Evolutionary conservation across 345 rosid species (phyloP).

Genomic region (Limnanthes douglasii): DNA sequence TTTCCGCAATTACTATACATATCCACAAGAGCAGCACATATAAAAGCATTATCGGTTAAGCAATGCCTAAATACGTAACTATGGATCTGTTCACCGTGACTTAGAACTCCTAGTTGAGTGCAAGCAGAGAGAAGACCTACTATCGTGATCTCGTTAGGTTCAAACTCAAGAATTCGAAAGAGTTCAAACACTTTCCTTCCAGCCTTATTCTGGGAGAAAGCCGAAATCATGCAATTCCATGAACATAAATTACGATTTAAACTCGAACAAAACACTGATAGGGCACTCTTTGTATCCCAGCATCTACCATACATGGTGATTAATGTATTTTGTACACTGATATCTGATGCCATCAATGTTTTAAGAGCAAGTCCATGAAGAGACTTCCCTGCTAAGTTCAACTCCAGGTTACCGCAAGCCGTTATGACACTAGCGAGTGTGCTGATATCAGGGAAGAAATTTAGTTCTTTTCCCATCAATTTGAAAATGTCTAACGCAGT

Average conservation of each 20-base stretch:
- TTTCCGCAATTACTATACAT: constrained; percentile 44
- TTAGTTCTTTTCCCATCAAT: constrained; percentile 20
- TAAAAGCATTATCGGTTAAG: constrained; percentile 21
- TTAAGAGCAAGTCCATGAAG: constrained; percentile 37
- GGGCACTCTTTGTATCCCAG: constrained; percentile 27
- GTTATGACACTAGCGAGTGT: constrained; percentile 26
- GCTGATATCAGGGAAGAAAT: constrained; percentile 19
- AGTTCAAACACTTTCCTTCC: constrained; percentile 33
- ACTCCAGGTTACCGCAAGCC: constrained; percentile 36
- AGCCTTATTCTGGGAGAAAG: constrained; percentile 41
- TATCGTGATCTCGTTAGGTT: constrained; percentile 46
- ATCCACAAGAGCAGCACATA: constrained; percentile 34
- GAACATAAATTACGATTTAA: constrained; percentile 39
- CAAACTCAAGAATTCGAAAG: constrained; percentile 19
- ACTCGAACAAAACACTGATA: constrained; percentile 19
- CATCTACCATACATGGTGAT: constrained; percentile 55
- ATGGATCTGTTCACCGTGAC: constrained; percentile 41
- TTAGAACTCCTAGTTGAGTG: constrained; percentile 26
- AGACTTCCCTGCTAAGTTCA: constrained; percentile 21
- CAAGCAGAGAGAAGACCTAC: constrained; percentile 43
- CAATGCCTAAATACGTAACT: constrained; percentile 22
- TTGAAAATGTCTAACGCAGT: constrained; percentile 24
- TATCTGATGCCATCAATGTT: constrained; percentile 19
- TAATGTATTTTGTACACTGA: constrained; percentile 37
- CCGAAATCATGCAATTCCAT: constrained; percentile 58